These are phyloP conservation scores for Pythium dissotocum DNA, from an alignment of 352 stramenopile genomes.

Conservation along the genomic window DNA sequence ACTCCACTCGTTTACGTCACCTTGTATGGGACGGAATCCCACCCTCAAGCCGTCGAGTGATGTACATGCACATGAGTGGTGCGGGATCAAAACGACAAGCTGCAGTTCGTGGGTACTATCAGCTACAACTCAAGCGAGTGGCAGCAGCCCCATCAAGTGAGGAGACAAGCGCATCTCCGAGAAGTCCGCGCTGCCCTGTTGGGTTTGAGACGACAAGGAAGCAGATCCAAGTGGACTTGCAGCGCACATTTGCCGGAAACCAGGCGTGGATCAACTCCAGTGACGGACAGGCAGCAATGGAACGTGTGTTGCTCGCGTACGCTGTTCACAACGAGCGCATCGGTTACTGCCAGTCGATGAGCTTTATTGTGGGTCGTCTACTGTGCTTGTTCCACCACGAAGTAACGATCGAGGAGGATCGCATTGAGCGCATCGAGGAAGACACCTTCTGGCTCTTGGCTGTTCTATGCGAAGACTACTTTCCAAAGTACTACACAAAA, in stretches of 20 bases:
- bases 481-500: conserved; percentile 61
- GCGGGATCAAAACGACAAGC: conserved; percentile 24
- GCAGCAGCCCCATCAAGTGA: background rate
- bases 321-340: conserved; percentile 74
- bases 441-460: conserved; percentile 62
- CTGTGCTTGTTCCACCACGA: conserved; percentile 52
- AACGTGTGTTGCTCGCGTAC: conserved; percentile 76
- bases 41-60: conserved; percentile 32
- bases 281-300: conserved; percentile 46
- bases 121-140: conserved; percentile 13
- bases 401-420: background rate
- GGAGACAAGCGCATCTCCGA: background rate
- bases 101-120: conserved; percentile 40
- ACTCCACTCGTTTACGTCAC: conserved; percentile 22
- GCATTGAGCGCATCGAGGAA: conserved; percentile 35
- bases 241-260: conserved; percentile 69
- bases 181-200: background rate
- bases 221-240: conserved; percentile 66
- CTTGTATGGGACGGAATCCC: conserved; percentile 61
- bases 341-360: conserved; percentile 92
- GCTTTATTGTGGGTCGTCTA: conserved; percentile 79
- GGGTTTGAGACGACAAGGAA: conserved; percentile 41
- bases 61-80: conserved; percentile 57
- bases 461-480: conserved; percentile 57
- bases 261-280: conserved; percentile 62